Base-by-base conservation (phyloP, 352 stramenopile species). In the Phytopythium aichiense region DNA sequence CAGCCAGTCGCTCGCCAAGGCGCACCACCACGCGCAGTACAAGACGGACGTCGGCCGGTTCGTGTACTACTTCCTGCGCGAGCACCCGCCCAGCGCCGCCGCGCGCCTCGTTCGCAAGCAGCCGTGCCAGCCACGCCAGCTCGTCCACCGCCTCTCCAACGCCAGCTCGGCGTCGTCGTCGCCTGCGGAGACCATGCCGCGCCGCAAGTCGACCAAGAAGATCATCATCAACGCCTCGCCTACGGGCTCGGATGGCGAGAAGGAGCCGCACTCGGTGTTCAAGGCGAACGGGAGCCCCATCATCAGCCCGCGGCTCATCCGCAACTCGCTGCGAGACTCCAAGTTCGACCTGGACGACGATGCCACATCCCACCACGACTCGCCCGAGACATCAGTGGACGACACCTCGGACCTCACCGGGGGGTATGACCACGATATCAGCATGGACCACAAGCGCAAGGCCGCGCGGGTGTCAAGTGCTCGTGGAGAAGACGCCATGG, bases 251-350 rank as follows among this genome's bases (percentile, higher is more conserved):
- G 22, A 38, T 8, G 48, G n/a, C 0, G 68, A 76, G 37, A 64
- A 65, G n/a, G 76, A 82, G 53, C 61, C 69, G 46, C 74, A 84
- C 45, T 65, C 77, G 56, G 69, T 86, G n/a, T 83, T 88, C 56
- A 80, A 79, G 61, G 66, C 73, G 42, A 84, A 86, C 53, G 77
- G 77, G 48, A 81, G 66, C 40, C 74, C 77, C 18, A 89, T 84
- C 43, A 84, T 89, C 54, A 91, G 82, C 50, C 82, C 82, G n/a
- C 65, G 79, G 1, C 79, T 77, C 15, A 89, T 91, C 65, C 77
- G 76, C 53, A 84, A 87, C 60, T 87, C 73, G 22, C 68, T 91
- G 23, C 72, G 74, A 12, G 81, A 89, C 58, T 70, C 79, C 30
- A 71, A 84, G 52, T 81, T 75, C 49, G 77, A 74, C 20, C 57